Percentiles rank a stretch among this genome's conserved stretches.
phyloP scores from a whole-genome alignment of 2,329 filamentous ascomycete genomes.

The Epichloe hybrida region DNA sequence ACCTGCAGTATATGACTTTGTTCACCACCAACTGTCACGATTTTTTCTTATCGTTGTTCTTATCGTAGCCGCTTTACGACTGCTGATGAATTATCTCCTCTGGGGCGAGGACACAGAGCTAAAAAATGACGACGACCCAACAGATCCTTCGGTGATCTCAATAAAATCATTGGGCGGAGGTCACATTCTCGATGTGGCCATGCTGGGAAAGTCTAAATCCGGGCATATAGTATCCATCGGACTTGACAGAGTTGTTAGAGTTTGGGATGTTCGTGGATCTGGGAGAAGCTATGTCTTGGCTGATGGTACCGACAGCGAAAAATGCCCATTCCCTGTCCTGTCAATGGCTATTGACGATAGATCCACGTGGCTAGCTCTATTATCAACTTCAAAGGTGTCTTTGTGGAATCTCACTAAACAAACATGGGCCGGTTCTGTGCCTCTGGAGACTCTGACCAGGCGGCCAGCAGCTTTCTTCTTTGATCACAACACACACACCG shows the following conservation, averaged over 20 bases:
- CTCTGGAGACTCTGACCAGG: conserved; percentile 38
- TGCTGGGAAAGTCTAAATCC: conserved; percentile 46
- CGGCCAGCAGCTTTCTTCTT: conserved; percentile 54
- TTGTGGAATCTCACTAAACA: conserved; percentile 50
- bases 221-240: conserved; percentile 57
- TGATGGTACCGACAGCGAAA: conserved; percentile 25
- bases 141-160: conserved; percentile 37
- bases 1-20: conserved; percentile 48
- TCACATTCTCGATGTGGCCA: conserved; percentile 56
- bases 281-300: conserved; percentile 27
- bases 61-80: conserved; percentile 47
- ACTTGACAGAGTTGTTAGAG: conserved; percentile 52
- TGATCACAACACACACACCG: conserved; percentile 23
- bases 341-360: conserved; percentile 51
- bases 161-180: conserved; percentile 47
- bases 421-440: conserved; percentile 40
- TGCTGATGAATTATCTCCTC: conserved; percentile 62
- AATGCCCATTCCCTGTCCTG: conserved; percentile 40
- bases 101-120: conserved; percentile 45
- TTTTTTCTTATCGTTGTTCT: conserved; percentile 52
- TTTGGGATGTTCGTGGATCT: conserved; percentile 47
- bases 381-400: conserved; percentile 39
- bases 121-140: conserved; percentile 28
- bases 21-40: conserved; percentile 41
- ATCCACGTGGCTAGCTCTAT: conserved; percentile 52